These are phyloP conservation scores for Aspergillus baeticus DNA, from an alignment of 495 filamentous ascomycete genomes.

Conservation along the genomic window DNA sequence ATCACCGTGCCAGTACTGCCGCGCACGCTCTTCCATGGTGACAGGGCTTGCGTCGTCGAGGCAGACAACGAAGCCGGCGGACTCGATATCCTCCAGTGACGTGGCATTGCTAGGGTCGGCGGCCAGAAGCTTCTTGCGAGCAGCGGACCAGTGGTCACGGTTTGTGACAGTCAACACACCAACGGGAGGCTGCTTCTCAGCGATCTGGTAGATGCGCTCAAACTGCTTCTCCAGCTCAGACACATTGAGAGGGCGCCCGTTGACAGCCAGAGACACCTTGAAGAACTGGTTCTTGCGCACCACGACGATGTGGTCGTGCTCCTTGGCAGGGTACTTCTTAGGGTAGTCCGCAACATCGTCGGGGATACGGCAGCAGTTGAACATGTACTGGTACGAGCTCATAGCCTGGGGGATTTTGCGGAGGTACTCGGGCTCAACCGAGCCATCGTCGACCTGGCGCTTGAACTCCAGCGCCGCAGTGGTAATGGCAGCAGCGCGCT, in stretches of 20 bases:
- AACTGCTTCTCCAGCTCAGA: slow-evolving; percentile 89
- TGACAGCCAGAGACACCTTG: slow-evolving; percentile 74
- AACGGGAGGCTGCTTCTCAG: slow-evolving; percentile 66
- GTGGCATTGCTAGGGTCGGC: slow-evolving; percentile 74
- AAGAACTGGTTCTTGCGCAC: slow-evolving; percentile 97
- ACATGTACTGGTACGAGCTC: slow-evolving; percentile 99
- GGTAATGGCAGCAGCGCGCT: slow-evolving; percentile 88
- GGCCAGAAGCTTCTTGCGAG: slow-evolving; percentile 71
- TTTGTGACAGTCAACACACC: slow-evolving; percentile 89
- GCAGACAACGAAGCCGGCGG: slow-evolving; percentile 88
- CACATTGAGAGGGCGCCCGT: slow-evolving; percentile 79
- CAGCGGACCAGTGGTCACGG: slow-evolving; percentile 89
- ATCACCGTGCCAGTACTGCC: slow-evolving; percentile 98
- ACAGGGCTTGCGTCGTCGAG: slow-evolving; percentile 91
- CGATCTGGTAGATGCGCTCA: slow-evolving; percentile 76
- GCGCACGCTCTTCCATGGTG: slow-evolving; percentile 92
- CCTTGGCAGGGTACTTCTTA: slow-evolving; percentile 70
- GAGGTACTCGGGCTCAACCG: slow-evolving; percentile 97
- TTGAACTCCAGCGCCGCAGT: slow-evolving; percentile 89
- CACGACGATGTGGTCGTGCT: slow-evolving; percentile 82
- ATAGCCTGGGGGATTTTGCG: slow-evolving; percentile 92
- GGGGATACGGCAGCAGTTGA: slow-evolving; percentile 90
- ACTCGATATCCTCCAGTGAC: slow-evolving; percentile 79
- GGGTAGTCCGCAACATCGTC: slow-evolving; percentile 78
- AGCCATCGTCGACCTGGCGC: slow-evolving; percentile 78